Percentiles rank a stretch among this genome's conserved stretches.
Conservation (phyloP, 257 asterid species). For the Solanum bukasovii region DNA sequence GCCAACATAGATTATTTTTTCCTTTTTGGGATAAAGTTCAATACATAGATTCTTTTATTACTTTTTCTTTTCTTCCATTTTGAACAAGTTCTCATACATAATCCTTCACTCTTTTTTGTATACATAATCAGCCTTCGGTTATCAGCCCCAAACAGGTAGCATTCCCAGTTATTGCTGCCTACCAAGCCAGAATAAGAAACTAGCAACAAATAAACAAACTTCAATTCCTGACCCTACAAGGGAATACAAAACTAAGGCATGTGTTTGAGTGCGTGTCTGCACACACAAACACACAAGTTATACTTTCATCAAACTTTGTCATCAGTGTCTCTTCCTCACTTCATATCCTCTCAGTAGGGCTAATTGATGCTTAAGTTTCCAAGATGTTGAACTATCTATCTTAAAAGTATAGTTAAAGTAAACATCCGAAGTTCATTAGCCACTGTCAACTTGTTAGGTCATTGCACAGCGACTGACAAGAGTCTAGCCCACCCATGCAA, state of each 20-base stretch:
- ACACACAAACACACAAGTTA: background rate
- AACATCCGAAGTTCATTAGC: background rate
- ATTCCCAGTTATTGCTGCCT: background rate
- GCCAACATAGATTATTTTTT: background rate
- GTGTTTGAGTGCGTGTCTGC: background rate
- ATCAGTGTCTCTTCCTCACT: background rate
- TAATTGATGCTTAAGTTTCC: background rate
- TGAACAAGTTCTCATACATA: background rate
- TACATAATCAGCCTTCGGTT: background rate
- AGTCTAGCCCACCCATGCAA: background rate
- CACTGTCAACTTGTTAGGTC: background rate
- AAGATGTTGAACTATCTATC: background rate
- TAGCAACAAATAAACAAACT: background rate
- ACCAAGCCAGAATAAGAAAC: background rate
- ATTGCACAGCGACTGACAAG: background rate
- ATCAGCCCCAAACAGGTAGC: background rate
- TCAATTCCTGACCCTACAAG: background rate
- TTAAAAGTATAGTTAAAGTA: background rate
- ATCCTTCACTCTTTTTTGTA: background rate
- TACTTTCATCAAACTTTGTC: background rate
- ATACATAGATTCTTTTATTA: background rate
- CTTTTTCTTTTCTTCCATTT: background rate
- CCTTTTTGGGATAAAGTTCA: background rate
- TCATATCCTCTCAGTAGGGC: background rate
- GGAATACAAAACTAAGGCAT: background rate